Evolutionary conservation across 2,329 filamentous ascomycete species (phyloP).

Genomic region (Penicillium sp.): DNA sequence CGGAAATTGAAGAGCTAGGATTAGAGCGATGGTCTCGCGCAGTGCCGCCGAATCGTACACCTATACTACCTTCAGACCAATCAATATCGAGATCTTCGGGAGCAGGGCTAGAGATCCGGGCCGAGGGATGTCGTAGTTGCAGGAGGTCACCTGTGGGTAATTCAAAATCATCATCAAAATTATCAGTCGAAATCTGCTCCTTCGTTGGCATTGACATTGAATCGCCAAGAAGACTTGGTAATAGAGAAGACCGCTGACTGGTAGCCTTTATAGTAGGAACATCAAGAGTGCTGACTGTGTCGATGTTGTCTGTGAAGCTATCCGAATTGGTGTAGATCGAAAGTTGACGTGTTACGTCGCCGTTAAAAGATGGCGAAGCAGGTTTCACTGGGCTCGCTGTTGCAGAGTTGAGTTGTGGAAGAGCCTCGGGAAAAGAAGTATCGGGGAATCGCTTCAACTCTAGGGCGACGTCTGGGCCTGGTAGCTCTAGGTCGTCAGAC

Average conservation of each 20-base stretch:
- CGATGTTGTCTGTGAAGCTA: conserved; percentile 65
- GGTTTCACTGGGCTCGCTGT: conserved; percentile 45
- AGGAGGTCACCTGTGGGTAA: conserved; percentile 70
- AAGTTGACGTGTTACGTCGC: conserved; percentile 53
- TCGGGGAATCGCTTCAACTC: conserved; percentile 69
- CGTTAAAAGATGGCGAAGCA: conserved; percentile 33
- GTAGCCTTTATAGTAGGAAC: conserved; percentile 70
- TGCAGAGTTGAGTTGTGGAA: conserved; percentile 67
- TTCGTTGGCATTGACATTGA: conserved; percentile 57
- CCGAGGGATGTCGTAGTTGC: conserved; percentile 66
- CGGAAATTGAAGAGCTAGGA: conserved; percentile 84
- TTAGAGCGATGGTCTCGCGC: conserved; percentile 77
- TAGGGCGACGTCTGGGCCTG: conserved; percentile 60
- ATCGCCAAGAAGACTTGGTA: conserved; percentile 57
- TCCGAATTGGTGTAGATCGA: conserved; percentile 63
- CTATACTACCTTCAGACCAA: conserved; percentile 91
- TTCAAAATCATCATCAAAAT: conserved; percentile 75
- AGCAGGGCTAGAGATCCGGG: conserved; percentile 65
- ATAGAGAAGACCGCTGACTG: conserved; percentile 61
- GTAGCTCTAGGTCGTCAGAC: conserved; percentile 77
- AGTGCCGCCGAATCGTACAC: conserved; percentile 87
- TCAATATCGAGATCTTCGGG: conserved; percentile 79
- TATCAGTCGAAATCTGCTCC: conserved; percentile 58
- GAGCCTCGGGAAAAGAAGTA: conserved; percentile 67
- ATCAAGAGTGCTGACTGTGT: conserved; percentile 67